A percentile compares a stretch with the other conserved stretches of the same genome.
phyloP scores from a whole-genome alignment of 768 basidiomycete species.

The Tubosaeta sp. region DNA sequence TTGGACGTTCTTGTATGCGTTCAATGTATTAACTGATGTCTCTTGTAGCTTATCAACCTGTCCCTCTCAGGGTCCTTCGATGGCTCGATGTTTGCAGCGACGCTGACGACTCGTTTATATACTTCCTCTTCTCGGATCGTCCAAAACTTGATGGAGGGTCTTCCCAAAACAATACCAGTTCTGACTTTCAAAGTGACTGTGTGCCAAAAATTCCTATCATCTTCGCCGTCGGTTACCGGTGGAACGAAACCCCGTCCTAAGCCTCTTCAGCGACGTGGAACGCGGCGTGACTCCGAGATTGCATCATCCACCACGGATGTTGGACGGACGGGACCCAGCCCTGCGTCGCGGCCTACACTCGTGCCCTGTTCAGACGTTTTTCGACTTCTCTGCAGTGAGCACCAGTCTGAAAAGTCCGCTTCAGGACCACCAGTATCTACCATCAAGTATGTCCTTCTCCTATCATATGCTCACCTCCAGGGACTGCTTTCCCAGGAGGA shows the following conservation, averaged over 20 bases:
- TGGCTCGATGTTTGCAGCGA: slow-evolving; percentile 31
- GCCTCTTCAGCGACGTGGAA: slow-evolving; percentile 29
- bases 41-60: slow-evolving; percentile 39
- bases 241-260: slow-evolving; percentile 28
- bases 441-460: slow-evolving; percentile 38
- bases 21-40: neutral
- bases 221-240: slow-evolving; percentile 12
- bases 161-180: slow-evolving; percentile 33
- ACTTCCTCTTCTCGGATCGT: slow-evolving; percentile 27
- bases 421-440: slow-evolving; percentile 8
- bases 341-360: slow-evolving; percentile 24
- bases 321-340: slow-evolving; percentile 16
- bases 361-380: slow-evolving; percentile 27
- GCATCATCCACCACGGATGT: slow-evolving; percentile 5
- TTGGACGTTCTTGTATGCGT: neutral
- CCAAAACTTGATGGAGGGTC: slow-evolving; percentile 34
- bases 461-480: slow-evolving; percentile 38
- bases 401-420: slow-evolving; percentile 5
- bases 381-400: slow-evolving; percentile 17
- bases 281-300: slow-evolving; percentile 7
- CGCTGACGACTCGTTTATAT: slow-evolving; percentile 34
- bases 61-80: slow-evolving; percentile 36
- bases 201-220: slow-evolving; percentile 38
- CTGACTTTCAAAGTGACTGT: slow-evolving; percentile 41
- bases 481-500: slow-evolving; percentile 19